Percentiles rank a stretch among this genome's conserved stretches.
Evolutionary conservation across 140 eudicot species (phyloP).

Genomic region (Erigeron philadelphicus): DNA sequence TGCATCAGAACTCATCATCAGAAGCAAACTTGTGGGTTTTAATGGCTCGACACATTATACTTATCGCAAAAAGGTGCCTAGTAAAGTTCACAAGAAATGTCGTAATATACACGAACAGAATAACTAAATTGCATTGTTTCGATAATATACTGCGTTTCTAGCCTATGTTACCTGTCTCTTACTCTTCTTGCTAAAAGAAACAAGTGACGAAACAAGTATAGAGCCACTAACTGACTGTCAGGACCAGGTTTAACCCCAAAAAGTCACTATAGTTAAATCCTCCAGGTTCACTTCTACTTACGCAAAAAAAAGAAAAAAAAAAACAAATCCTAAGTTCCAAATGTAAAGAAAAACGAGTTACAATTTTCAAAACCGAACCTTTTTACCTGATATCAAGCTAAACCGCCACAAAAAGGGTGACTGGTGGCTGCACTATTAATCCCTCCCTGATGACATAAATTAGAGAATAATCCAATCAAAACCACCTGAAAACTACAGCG

Average conservation of each 20-base stretch:
- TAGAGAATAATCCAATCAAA: constrained; percentile 23
- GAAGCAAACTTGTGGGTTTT: no score
- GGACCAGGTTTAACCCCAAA: not conserved
- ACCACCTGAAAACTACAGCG: constrained; percentile 24
- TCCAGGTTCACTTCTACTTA: constrained; percentile 23
- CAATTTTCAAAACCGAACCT: constrained; percentile 15
- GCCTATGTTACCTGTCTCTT: not conserved
- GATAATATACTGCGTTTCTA: not conserved
- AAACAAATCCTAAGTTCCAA: constrained; percentile 25
- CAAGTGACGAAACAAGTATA: not conserved
- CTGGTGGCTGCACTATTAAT: constrained; percentile 14
- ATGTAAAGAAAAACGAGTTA: constrained; percentile 18
- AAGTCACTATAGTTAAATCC: constrained; percentile 19
- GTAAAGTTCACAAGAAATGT: not conserved
- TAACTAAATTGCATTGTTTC: not conserved
- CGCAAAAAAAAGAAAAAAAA: constrained; percentile 19
- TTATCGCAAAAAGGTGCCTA: not conserved
- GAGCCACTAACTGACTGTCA: not conserved
- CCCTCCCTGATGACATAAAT: constrained; percentile 28
- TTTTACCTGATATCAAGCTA: constrained; percentile 26
- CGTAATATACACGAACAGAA: not conserved
- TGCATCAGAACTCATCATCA: no score
- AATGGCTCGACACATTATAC: no score
- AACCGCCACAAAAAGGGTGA: constrained; percentile 24
- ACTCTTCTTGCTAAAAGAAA: not conserved